A percentile compares a stretch with the other conserved stretches of the same genome.
Evolutionary conservation across 2,329 filamentous ascomycete genomes (phyloP).

Genomic region (Neofusicoccum sp.): DNA sequence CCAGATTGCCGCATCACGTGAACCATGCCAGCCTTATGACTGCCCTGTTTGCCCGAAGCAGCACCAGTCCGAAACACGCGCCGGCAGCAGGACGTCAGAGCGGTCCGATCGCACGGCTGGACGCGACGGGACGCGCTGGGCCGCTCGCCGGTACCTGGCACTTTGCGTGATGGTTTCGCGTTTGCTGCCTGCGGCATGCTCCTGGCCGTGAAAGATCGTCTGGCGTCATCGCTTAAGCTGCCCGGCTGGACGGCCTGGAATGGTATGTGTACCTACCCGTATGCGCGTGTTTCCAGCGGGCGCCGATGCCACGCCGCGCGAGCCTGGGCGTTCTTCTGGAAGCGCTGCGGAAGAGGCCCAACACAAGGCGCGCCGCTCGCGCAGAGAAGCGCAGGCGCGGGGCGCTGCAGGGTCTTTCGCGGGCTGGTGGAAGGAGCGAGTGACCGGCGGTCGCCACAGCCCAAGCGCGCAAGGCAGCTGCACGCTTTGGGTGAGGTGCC

Average conservation of each 20-base stretch:
- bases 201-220: background rate
- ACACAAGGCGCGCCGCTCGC: too few relatives aligned
- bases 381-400: too few relatives aligned
- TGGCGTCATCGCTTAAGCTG: background rate
- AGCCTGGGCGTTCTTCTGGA: background rate
- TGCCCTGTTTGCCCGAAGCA: constrained; percentile 2
- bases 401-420: too few relatives aligned
- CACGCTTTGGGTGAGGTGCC: background rate
- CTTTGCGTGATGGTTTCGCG: background rate
- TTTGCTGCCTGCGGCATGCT: constrained; percentile 3
- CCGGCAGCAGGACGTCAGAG: background rate
- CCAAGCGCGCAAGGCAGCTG: background rate
- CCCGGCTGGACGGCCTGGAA: too few relatives aligned
- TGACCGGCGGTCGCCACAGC: background rate
- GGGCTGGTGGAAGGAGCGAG: too few relatives aligned
- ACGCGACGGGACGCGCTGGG: background rate
- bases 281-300: background rate
- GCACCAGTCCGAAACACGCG: constrained; percentile 2
- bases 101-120: constrained; percentile 8
- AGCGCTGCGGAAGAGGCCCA: background rate
- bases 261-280: too few relatives aligned
- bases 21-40: constrained; percentile 1
- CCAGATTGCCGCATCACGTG: background rate
- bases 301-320: background rate
- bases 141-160: background rate